Base-by-base conservation (phyloP, 2,329 filamentous ascomycete genomes). In the Elsinoe fawcettii region DNA sequence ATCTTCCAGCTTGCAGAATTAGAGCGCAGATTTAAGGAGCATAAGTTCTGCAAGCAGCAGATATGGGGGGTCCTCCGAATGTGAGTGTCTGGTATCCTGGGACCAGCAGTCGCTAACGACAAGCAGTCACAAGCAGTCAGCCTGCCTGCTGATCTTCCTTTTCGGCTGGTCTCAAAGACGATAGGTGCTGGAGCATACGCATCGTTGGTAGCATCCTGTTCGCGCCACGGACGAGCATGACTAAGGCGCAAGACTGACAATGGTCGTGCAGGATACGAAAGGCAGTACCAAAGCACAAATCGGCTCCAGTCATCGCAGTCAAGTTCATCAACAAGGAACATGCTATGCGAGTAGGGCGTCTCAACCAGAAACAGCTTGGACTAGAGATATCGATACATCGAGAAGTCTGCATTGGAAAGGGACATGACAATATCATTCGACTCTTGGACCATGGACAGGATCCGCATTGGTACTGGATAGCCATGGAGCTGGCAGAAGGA, bases 251-350 rank as follows among this genome's bases (percentile, higher is more conserved):
- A n/a, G 32, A 20, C 46, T 60, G 14, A 61, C 59, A 57, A 51
- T n/a, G 41, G 23, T 20, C 55, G 27, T 47, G 58, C 71, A 92
- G 90, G 60, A 93, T 96, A 68, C 96, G 95, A 70, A 97, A 97
- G 75, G 93, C 92, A 27, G 83, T 86, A 47, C 92, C 92, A 6
- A 75, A 86, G 22, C 80, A 87, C 62, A 72, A 79, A 1, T 74
- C 81, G 23, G 80, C 76, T 23, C 92, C 92, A 27, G 77, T 99
- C 59, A 97, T 99, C 70, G 93, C 95, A 12, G 90, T 99, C 73
- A 99, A 99, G 72, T 89, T 99, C 74, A 96, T 99, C 70, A 92
- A 99, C 76, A 99, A 99, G 75, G 87, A 88, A 63, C 95, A 96
- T 72, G 95, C 93, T 58, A 82, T 89, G 65, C 87, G 87, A 65